These are phyloP conservation scores for Aspergillus conjunctus DNA, from an alignment of 495 filamentous ascomycete species.

Conservation along the genomic window DNA sequence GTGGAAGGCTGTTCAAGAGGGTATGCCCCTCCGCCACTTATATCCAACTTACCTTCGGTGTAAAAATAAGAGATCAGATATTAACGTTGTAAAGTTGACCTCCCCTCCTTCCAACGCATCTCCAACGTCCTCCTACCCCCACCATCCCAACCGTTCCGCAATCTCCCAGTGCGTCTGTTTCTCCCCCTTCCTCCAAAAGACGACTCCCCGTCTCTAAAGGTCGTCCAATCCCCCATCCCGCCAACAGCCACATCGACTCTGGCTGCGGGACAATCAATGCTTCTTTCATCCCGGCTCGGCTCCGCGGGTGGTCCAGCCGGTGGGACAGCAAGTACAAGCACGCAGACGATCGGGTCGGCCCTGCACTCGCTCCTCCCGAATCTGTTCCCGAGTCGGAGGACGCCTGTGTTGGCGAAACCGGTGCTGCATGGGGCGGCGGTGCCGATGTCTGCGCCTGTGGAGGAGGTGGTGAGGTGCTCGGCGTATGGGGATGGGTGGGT, in stretches of 20 bases:
- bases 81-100: slow-evolving; percentile 61
- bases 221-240: slow-evolving; percentile 68
- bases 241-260: slow-evolving; percentile 41
- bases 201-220: slow-evolving; percentile 56
- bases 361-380: slow-evolving; percentile 76
- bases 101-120: slow-evolving; percentile 69
- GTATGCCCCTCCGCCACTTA: slow-evolving; percentile 50
- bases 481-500: slow-evolving; percentile 93
- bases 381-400: slow-evolving; percentile 84
- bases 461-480: slow-evolving; percentile 78
- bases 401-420: slow-evolving; percentile 85
- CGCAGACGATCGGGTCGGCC: slow-evolving; percentile 79
- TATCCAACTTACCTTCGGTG: not conserved
- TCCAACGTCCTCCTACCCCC: slow-evolving; percentile 78
- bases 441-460: slow-evolving; percentile 79
- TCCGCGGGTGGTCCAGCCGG: slow-evolving; percentile 1
- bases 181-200: slow-evolving; percentile 66
- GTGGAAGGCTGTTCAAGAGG: slow-evolving; percentile 81
- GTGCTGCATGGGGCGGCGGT: slow-evolving; percentile 86
- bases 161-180: slow-evolving; percentile 86
- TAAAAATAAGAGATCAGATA: slow-evolving; percentile 17
- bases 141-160: slow-evolving; percentile 67
- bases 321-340: not conserved
- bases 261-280: slow-evolving; percentile 32
- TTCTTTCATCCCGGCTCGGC: slow-evolving; percentile 31